Evolutionary conservation across 306 rosid species (phyloP).

Genomic region (Vicia villosa): DNA sequence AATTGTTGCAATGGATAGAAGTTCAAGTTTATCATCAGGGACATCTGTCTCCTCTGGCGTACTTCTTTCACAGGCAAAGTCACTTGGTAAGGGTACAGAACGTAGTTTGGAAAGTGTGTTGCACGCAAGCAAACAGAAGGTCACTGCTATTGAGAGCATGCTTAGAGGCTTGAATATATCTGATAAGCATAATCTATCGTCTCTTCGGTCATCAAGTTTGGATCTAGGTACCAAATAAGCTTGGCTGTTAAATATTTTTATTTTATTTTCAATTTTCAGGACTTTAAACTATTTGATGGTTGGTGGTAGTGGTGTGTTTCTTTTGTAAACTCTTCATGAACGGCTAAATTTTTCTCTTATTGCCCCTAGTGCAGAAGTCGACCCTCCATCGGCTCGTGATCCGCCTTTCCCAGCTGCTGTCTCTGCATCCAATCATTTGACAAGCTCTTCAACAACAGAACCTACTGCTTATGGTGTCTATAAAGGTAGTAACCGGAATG

Average conservation of each 20-base stretch:
- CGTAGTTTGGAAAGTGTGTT: constrained; percentile 97
- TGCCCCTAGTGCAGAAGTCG: constrained; percentile 99
- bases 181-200: constrained; percentile 72
- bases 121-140: constrained; percentile 97
- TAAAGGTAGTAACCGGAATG: constrained; percentile 79
- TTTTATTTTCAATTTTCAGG: constrained; percentile 27
- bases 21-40: constrained; percentile 84
- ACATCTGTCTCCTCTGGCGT: constrained; percentile 78
- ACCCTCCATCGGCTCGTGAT: constrained; percentile 99
- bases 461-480: constrained; percentile 57
- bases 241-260: constrained; percentile 42
- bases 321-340: constrained; percentile 49
- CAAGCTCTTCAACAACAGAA: constrained; percentile 70
- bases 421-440: constrained; percentile 74
- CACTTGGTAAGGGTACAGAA: constrained; percentile 72
- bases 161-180: constrained; percentile 92
- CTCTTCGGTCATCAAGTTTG: constrained; percentile 86
- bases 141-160: constrained; percentile 96
- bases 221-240: constrained; percentile 92
- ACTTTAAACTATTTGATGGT: constrained; percentile 25
- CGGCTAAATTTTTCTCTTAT: constrained; percentile 80
- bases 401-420: constrained; percentile 97
- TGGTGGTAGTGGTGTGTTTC: constrained; percentile 14
- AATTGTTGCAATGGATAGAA: constrained; percentile 98
- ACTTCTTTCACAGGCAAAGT: constrained; percentile 73